These are phyloP conservation scores for Talaromyces adpressus DNA, from an alignment of 495 filamentous ascomycete genomes.

Conservation along the genomic window DNA sequence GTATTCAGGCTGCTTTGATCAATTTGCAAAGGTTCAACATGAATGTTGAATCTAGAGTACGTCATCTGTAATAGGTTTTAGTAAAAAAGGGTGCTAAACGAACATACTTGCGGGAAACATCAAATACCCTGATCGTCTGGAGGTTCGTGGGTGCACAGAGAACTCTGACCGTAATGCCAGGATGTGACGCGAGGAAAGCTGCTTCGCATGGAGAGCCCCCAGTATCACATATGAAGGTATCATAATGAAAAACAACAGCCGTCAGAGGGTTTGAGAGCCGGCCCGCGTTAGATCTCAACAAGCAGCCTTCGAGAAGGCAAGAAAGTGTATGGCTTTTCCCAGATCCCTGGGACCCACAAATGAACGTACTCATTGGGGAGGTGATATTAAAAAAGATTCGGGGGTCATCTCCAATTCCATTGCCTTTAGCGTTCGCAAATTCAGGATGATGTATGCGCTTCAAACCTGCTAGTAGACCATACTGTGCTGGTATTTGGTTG, in stretches of 20 bases:
- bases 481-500: not conserved
- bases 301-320: slow-evolving; percentile 61
- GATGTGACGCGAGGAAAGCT: slow-evolving; percentile 53
- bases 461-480: not conserved
- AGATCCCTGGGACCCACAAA: slow-evolving; percentile 70
- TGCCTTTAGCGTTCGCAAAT: not conserved
- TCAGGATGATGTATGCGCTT: not conserved
- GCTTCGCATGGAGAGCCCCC: slow-evolving; percentile 58
- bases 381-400: slow-evolving; percentile 61
- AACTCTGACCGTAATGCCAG: slow-evolving; percentile 50
- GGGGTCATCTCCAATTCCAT: slow-evolving; percentile 25
- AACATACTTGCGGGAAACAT: not conserved
- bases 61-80: slow-evolving; percentile 10
- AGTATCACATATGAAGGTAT: slow-evolving; percentile 49
- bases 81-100: not conserved
- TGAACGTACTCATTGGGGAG: slow-evolving; percentile 61
- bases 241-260: slow-evolving; percentile 64
- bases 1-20: slow-evolving; percentile 54
- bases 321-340: slow-evolving; percentile 71
- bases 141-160: slow-evolving; percentile 59
- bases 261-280: slow-evolving; percentile 45
- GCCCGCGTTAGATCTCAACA: slow-evolving; percentile 35
- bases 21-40: slow-evolving; percentile 48
- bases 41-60: slow-evolving; percentile 30
- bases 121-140: slow-evolving; percentile 33